Evolutionary conservation across 2,329 filamentous ascomycete species (phyloP), one percentile per base, ranked within the genome.

Genomic region (Epicoccum sorghinum): DNA sequence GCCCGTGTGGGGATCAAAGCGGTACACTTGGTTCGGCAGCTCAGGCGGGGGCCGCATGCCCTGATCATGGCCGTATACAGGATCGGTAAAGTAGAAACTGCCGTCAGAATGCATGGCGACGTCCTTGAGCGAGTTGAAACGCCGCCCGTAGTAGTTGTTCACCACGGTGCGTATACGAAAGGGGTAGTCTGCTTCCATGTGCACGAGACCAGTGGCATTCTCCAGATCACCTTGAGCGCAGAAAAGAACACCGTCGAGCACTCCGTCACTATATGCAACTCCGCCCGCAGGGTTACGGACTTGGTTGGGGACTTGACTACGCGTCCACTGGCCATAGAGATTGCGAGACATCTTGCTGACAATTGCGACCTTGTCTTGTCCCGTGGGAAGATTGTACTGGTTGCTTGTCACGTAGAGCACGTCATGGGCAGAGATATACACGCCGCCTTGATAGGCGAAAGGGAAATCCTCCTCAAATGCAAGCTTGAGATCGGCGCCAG

Each of bases 401-500:
- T 77, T 78, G 56, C 73, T 75, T 4, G 75, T 77, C 49, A 78
- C 71, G 60, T 69, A 78, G 22, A 78, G 58, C 3, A 62, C 60
- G 38, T 73, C 67, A 7, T 60, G 68, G 3, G 56, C 49, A 2
- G 68, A 62, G 5, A 75, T 66, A 61, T 69, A 78, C 33, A 77
- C 61, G n/a, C 75, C 65, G 0, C 80, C 80, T 64, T 83, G 81
- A 56, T 83, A 80, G 1, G 80, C 80, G 48, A 82, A 82, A 0
- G 79, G 76, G 88, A 92, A 79, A 90, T 89, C 89, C 90, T 92
- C 38, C 14, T 64, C 59, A 3, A 60, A 48, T 3, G 57, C 50
- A 7, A 62, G 7, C 6, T 60, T 57, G 9, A 64, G 50, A 10
- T 57, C 59, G 25, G 61, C 47, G 6, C 37, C 18, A 1, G 36